Conservation (phyloP, 2,329 filamentous ascomycete genomes). For the Mycocentrospora acerina region DNA sequence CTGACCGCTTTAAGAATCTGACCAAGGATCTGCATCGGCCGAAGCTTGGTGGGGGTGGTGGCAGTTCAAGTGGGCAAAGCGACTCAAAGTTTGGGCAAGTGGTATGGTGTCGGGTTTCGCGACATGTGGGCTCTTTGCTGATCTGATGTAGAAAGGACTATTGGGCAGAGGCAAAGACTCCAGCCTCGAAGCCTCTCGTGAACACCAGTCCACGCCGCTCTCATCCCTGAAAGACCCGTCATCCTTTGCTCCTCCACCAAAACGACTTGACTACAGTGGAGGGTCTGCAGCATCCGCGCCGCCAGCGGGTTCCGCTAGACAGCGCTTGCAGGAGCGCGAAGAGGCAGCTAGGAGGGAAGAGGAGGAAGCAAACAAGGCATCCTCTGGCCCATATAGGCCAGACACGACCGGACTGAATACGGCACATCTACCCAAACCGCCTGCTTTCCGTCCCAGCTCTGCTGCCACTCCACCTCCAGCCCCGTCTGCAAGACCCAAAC, state of each 20-base stretch:
- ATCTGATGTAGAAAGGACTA: conserved; percentile 49
- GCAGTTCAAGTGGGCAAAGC: conserved; percentile 33
- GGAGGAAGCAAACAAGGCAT: conserved; percentile 40
- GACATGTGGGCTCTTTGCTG: conserved; percentile 1
- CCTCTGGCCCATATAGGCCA: conserved; percentile 65
- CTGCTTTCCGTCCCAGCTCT: conserved; percentile 52
- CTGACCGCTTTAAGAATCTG: conserved; percentile 39
- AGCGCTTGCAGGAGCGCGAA: conserved; percentile 38
- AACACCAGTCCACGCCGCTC: conserved; percentile 64
- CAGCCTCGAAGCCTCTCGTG: conserved; percentile 40
- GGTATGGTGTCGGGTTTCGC: conserved; percentile 51
- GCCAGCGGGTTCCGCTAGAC: conserved; percentile 40
- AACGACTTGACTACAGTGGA: conserved; percentile 55
- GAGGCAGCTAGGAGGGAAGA: conserved; percentile 40
- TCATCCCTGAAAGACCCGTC: conserved; percentile 72
- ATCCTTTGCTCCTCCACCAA: conserved; percentile 80
- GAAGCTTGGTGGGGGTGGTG: conserved; percentile 14
- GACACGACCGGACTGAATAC: conserved; percentile 73
- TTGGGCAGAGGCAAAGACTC: conserved; percentile 59
- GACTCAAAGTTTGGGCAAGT: conserved; percentile 56
- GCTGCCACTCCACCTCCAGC: conserved; percentile 25
- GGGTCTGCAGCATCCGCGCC: conserved; percentile 46
- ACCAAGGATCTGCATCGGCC: conserved; percentile 39
- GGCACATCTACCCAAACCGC: conserved; percentile 69
- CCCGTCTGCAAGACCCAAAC: conserved; percentile 48